Evolutionary conservation across 805 yeast genomes (phyloP).

Genomic region (Saturnispora hagleri): DNA sequence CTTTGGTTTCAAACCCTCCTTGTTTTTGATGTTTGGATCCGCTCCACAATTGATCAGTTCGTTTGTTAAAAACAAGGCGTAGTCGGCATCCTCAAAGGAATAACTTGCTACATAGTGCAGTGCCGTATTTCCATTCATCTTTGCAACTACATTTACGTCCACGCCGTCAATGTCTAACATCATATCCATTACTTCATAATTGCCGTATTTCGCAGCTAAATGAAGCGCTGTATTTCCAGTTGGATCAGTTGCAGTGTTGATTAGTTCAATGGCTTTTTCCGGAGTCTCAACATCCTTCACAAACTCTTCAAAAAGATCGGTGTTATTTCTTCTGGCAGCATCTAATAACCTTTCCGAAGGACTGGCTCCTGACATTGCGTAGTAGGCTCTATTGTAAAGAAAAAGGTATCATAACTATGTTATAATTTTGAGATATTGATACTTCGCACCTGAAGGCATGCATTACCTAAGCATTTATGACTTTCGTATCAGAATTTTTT

Average conservation of each 20-base stretch:
- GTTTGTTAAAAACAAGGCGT: conserved; percentile 69
- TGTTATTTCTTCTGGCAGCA: conserved; percentile 80
- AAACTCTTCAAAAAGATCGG: conserved; percentile 57
- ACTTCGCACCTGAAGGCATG: background rate
- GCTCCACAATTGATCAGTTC: conserved; percentile 87
- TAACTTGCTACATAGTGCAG: conserved; percentile 78
- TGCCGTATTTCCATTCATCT: conserved; percentile 76
- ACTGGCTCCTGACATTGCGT: conserved; percentile 38
- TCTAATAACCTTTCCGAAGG: conserved; percentile 74
- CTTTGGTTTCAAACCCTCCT: conserved; percentile 62
- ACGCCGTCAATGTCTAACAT: conserved; percentile 83
- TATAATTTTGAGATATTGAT: background rate
- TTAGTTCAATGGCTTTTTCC: conserved; percentile 34
- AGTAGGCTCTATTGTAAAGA: background rate
- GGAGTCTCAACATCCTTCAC: conserved; percentile 30
- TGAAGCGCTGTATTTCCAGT: conserved; percentile 77
- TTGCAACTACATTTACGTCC: conserved; percentile 74
- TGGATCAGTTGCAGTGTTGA: conserved; percentile 67
- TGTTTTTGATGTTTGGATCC: conserved; percentile 58
- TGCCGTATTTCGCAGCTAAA: conserved; percentile 71
- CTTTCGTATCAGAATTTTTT: too few species aligned
- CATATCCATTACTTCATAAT: conserved; percentile 76
- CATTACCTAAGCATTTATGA: background rate
- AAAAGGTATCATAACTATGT: background rate
- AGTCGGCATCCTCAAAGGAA: conserved; percentile 72